phyloP scores from a whole-genome alignment of 441 rosid species.

The Populus hybrid region DNA sequence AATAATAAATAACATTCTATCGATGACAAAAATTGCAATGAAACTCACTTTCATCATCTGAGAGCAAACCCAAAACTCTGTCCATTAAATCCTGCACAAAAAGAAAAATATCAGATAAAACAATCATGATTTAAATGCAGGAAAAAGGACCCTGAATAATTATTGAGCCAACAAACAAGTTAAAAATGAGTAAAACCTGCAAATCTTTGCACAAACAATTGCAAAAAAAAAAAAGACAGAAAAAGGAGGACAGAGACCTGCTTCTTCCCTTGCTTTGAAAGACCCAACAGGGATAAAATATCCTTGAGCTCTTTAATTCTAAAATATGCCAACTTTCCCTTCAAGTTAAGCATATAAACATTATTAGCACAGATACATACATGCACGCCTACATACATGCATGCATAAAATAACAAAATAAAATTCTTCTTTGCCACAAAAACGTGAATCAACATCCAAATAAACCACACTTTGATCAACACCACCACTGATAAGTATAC shows the following conservation, averaged over 20 bases:
- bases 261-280: slow-evolving; percentile 89
- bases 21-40: background rate
- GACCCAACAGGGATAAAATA: slow-evolving; percentile 70
- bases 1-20: background rate
- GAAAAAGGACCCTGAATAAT: background rate
- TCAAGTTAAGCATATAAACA: slow-evolving; percentile 19
- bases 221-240: background rate
- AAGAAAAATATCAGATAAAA: no score
- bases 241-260: slow-evolving; percentile 41
- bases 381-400: background rate
- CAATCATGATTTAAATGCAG: background rate
- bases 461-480: background rate
- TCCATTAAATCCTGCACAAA: slow-evolving; percentile 7
- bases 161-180: background rate
- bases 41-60: background rate
- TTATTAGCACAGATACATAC: background rate
- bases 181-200: background rate
- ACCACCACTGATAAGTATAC: background rate
- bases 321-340: slow-evolving; percentile 74
- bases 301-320: slow-evolving; percentile 93
- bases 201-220: background rate
- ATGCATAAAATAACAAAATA: background rate
- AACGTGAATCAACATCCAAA: background rate
- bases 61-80: background rate
- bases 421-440: background rate